Conservation (phyloP, 2,329 filamentous ascomycete genomes). For the Aspergillus ochraceoroseus region DNA sequence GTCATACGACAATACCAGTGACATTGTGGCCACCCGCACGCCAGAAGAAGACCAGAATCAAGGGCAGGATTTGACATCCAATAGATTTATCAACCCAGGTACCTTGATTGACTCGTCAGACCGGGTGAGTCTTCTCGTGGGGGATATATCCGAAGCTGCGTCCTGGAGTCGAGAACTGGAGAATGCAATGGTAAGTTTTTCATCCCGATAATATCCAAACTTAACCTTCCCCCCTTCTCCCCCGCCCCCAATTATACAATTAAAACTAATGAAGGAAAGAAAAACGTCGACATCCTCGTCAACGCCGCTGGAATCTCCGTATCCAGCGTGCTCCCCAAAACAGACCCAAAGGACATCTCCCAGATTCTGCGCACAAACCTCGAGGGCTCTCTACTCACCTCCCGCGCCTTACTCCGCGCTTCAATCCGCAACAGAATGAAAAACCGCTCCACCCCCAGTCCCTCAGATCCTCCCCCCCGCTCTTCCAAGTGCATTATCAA, state of each 20-base stretch:
- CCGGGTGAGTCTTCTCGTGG: conserved; percentile 31
- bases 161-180: conserved; percentile 37
- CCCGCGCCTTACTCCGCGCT: conserved; percentile 36
- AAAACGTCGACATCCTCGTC: conserved; percentile 57
- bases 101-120: conserved; percentile 16
- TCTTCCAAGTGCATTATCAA: conserved; percentile 74
- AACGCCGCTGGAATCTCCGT: conserved; percentile 75
- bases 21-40: conserved; percentile 19
- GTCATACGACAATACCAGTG: background rate
- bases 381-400: conserved; percentile 41
- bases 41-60: conserved; percentile 19
- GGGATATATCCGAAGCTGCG: conserved; percentile 36
- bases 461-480: conserved; percentile 35
- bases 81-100: conserved; percentile 3
- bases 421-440: conserved; percentile 32
- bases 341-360: conserved; percentile 49
- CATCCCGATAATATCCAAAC: background rate
- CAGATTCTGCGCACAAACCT: conserved; percentile 66
- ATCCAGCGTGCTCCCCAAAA: conserved; percentile 57
- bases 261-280: conserved; percentile 28
- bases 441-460: conserved; percentile 13
- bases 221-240: background rate
- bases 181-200: conserved; percentile 35
- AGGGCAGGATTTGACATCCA: background rate
- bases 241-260: background rate